Percentiles rank a stretch among this genome's conserved stretches.
phyloP scores from a whole-genome alignment of 106 monocot species.

The Dendrobium nobile region DNA sequence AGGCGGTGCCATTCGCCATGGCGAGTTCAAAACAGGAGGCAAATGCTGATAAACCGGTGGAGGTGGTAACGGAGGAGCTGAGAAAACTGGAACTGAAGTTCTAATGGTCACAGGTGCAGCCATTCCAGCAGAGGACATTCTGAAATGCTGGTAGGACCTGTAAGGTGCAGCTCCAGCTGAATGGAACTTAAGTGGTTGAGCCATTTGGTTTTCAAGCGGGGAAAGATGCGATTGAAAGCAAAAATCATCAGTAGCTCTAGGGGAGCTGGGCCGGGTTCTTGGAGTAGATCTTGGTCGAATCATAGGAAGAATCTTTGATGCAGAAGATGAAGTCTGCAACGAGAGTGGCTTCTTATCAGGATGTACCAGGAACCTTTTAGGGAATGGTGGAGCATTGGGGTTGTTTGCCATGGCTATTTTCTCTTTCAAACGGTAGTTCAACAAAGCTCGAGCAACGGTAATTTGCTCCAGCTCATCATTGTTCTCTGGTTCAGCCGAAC shows the following conservation, averaged over 20 bases:
- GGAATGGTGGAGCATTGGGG: conserved; percentile 55
- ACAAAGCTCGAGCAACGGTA: conserved; percentile 63
- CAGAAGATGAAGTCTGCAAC: conserved; percentile 21
- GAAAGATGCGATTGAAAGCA: not conserved
- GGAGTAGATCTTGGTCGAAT: conserved; percentile 43
- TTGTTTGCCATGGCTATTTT: conserved; percentile 63
- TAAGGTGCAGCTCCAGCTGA: conserved; percentile 62
- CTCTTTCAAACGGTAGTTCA: conserved; percentile 67
- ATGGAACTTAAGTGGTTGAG: conserved; percentile 46
- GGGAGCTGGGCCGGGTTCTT: conserved; percentile 32
- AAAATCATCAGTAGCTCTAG: conserved; percentile 10
- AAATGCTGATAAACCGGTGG: conserved; percentile 25
- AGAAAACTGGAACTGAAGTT: conserved; percentile 72
- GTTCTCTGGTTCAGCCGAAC: conserved; percentile 46
- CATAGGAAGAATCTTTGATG: conserved; percentile 73
- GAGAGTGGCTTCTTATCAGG: conserved; percentile 25
- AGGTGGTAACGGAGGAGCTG: conserved; percentile 54
- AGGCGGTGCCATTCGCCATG: conserved; percentile 52
- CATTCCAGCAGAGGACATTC: conserved; percentile 43
- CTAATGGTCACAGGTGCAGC: conserved; percentile 81
- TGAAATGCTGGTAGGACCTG: conserved; percentile 49
- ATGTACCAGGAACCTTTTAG: conserved; percentile 53
- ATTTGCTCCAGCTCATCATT: conserved; percentile 88
- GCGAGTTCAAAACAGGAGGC: conserved; percentile 19
- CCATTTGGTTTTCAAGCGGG: conserved; percentile 8